Conservation (phyloP, 2,329 filamentous ascomycete genomes). For the Penicillium fuscoglaucum region DNA sequence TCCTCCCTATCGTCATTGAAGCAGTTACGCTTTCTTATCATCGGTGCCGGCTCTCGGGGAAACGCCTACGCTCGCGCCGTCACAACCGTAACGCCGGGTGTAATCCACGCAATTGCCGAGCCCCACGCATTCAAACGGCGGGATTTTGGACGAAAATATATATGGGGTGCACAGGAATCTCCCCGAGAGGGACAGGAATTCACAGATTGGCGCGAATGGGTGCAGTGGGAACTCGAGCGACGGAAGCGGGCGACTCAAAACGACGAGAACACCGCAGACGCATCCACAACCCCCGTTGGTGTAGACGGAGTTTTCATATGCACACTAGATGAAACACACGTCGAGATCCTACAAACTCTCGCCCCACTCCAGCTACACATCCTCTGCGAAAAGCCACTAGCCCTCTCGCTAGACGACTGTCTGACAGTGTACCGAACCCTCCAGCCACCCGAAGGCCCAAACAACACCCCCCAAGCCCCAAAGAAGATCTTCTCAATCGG, state of each 20-base stretch:
- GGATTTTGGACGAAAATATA: conserved; percentile 68
- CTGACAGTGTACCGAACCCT: conserved; percentile 62
- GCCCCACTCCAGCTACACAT: conserved; percentile 72
- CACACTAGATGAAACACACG: conserved; percentile 86
- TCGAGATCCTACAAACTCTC: conserved; percentile 73
- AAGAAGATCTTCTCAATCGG: conserved; percentile 78
- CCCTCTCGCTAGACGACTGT: conserved; percentile 75
- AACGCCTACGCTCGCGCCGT: conserved; percentile 71
- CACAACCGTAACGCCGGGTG: conserved; percentile 62
- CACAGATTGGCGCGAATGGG: conserved; percentile 69
- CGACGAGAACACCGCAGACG: conserved; percentile 29
- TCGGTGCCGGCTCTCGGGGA: conserved; percentile 80
- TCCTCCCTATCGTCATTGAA: background rate
- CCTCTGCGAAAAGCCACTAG: conserved; percentile 93
- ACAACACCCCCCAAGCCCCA: conserved; percentile 20
- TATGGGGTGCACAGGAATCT: conserved; percentile 60
- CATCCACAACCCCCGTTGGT: conserved; percentile 48
- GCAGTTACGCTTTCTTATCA: conserved; percentile 67
- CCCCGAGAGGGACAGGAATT: conserved; percentile 68
- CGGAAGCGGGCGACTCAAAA: conserved; percentile 48
- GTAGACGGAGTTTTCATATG: conserved; percentile 69
- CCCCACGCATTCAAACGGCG: conserved; percentile 74
- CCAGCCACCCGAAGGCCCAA: conserved; percentile 23
- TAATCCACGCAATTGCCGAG: conserved; percentile 78
- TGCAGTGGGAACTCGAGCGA: conserved; percentile 68